Evolutionary conservation across 768 basidiomycete genomes (phyloP).

Genomic region (Calocybe gangraenosa): DNA sequence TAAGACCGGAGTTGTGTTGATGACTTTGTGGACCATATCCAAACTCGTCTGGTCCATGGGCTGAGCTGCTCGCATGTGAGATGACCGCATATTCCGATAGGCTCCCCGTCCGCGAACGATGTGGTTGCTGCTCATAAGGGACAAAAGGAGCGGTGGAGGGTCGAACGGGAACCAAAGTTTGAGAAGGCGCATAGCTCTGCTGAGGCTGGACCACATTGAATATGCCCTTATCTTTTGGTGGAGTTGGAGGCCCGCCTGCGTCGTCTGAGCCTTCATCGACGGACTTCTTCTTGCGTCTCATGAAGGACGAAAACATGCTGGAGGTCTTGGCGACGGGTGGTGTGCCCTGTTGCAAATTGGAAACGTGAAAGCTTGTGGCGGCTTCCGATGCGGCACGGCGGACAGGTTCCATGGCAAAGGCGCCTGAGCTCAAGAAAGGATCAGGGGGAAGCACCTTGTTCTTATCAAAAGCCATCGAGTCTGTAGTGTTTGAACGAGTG

Average conservation of each 20-base stretch:
- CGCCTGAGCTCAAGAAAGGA: conserved; percentile 9
- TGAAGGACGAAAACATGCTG: conserved; percentile 29
- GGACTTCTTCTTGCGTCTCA: conserved; percentile 36
- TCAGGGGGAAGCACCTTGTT: conserved; percentile 17
- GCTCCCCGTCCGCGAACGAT: conserved; percentile 28
- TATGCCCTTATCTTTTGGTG: conserved; percentile 37
- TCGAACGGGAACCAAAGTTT: conserved; percentile 16
- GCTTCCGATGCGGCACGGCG: conserved; percentile 31
- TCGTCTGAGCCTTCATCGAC: conserved; percentile 20
- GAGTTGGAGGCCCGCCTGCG: conserved; percentile 40
- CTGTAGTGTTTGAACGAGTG: neutral
- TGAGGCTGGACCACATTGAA: conserved; percentile 15
- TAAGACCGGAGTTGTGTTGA: neutral
- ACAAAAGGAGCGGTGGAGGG: neutral
- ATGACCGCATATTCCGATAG: conserved; percentile 39
- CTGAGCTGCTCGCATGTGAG: conserved; percentile 28
- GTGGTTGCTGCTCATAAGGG: conserved; percentile 11
- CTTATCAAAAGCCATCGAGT: conserved; percentile 9
- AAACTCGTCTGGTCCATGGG: conserved; percentile 20
- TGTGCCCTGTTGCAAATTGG: conserved; percentile 11
- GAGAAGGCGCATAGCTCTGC: conserved; percentile 10
- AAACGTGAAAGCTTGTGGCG: conserved; percentile 20
- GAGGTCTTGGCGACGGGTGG: conserved; percentile 23
- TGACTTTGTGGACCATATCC: conserved; percentile 12
- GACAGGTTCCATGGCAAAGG: conserved; percentile 19